Evolutionary conservation across 169 alveolate species (phyloP).

Genomic region (Eimeria tenella): DNA sequence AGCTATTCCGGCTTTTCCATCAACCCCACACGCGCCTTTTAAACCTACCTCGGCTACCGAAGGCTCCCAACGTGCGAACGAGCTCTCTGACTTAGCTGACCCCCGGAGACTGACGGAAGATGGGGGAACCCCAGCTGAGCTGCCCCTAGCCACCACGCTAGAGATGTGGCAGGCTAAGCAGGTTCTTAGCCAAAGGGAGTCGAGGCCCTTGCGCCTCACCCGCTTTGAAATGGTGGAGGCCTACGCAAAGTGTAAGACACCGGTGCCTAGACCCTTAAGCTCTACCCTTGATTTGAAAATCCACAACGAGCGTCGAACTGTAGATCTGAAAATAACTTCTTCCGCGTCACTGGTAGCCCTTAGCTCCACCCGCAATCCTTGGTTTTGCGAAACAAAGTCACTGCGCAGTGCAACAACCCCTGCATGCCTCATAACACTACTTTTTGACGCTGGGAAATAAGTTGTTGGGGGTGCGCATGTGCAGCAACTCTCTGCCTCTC

Average conservation of each 20-base stretch:
- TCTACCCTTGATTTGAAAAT: no score
- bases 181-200: constrained; percentile 71
- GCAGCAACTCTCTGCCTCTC: constrained; percentile 83
- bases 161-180: constrained; percentile 72
- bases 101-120: not conserved
- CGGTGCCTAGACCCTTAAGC: not conserved
- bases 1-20: not conserved
- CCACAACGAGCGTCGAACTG: no score
- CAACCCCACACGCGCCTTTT: not conserved
- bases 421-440: no score
- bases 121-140: not conserved
- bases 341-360: no score
- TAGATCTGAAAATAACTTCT: no score
- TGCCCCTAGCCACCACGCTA: not conserved
- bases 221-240: constrained; percentile 79
- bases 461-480: not conserved
- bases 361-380: no score
- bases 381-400: no score
- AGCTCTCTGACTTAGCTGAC: not conserved
- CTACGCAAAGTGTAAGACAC: constrained; percentile 70
- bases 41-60: not conserved
- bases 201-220: constrained; percentile 70
- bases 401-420: no score
- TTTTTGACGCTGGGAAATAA: no score
- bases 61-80: not conserved